Conservation (phyloP, 306 rosid species). For the Vigna unguiculata region DNA sequence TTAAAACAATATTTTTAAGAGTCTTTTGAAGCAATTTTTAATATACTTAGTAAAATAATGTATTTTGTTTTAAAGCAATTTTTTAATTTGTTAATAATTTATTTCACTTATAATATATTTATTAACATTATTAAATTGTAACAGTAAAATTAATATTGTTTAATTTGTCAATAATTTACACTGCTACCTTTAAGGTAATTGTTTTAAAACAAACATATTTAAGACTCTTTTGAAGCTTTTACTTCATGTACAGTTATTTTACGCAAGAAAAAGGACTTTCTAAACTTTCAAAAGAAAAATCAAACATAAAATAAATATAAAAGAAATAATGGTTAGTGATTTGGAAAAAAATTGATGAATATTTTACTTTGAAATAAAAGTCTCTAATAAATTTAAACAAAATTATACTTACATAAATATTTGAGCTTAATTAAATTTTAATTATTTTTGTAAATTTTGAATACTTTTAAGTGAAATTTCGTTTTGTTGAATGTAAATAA, state of each 20-base stretch:
- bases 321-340: background rate
- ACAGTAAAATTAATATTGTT: too few relatives aligned
- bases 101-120: too few relatives aligned
- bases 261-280: background rate
- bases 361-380: background rate
- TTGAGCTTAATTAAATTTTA: too few relatives aligned
- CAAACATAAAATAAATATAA: background rate
- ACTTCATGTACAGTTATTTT: background rate
- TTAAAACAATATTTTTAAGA: background rate
- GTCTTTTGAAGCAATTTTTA: background rate
- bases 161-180: background rate
- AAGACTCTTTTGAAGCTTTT: background rate
- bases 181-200: background rate
- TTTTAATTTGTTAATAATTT: too few relatives aligned
- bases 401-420: too few relatives aligned
- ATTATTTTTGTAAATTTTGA: too few relatives aligned
- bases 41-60: too few relatives aligned
- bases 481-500: too few relatives aligned
- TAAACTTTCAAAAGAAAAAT: background rate
- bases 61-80: background rate
- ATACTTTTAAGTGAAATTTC: too few relatives aligned
- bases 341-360: background rate
- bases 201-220: background rate
- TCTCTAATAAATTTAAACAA: too few relatives aligned
- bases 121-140: too few relatives aligned